Percentiles rank a stretch among this genome's conserved stretches.
These are phyloP conservation scores for Endotrypanum monterogeii DNA, from an alignment of 208 protist species.

Conservation along the genomic window DNA sequence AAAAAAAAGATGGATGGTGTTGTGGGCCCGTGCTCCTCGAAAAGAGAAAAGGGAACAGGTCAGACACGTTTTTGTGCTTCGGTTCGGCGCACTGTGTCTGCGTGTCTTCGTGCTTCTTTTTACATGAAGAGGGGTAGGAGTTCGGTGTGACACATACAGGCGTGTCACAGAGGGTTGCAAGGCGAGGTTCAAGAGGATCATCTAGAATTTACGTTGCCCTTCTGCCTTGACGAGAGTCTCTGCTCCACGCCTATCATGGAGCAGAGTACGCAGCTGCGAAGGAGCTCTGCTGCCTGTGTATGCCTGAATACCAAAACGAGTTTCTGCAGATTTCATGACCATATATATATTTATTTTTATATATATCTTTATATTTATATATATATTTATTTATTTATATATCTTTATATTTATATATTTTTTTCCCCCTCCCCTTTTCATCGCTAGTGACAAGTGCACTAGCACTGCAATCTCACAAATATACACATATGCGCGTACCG, in stretches of 20 bases:
- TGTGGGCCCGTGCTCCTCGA: not conserved
- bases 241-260: not conserved
- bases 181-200: not conserved
- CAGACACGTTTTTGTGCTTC: no score
- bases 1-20: not conserved
- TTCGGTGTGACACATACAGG: not conserved
- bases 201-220: not conserved
- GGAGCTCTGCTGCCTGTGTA: not conserved
- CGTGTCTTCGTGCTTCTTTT: not conserved
- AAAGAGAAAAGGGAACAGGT: not conserved
- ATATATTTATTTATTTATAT: not conserved
- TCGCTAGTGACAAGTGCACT: no score
- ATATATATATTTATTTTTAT: slow-evolving; percentile 1
- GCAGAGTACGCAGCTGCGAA: not conserved
- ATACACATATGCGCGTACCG: not conserved
- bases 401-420: not conserved
- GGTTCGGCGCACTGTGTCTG: not conserved
- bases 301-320: not conserved
- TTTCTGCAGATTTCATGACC: not conserved
- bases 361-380: not conserved
- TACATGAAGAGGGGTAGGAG: not conserved
- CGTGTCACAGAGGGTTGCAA: not conserved
- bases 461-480: not conserved
- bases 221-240: not conserved
- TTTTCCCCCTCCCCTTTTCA: not conserved